Percentiles rank a stretch among this genome's conserved stretches.
phyloP scores from a whole-genome alignment of 345 rosid species.

The Salix udensis region DNA sequence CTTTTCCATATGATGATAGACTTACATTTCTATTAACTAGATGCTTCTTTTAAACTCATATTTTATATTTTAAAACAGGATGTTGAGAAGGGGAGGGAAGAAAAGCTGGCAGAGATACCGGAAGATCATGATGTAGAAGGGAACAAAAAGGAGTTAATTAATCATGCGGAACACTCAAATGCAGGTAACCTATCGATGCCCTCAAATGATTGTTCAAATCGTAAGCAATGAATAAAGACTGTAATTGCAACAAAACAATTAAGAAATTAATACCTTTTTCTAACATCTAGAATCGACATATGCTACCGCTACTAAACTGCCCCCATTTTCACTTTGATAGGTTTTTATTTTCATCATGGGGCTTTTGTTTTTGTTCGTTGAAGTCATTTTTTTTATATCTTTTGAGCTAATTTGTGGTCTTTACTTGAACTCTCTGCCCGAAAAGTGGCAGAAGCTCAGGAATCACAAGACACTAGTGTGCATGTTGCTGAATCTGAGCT shows the following conservation, averaged over 20 bases:
- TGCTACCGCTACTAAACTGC: neutral
- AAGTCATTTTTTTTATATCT: neutral
- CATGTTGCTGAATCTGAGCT: neutral
- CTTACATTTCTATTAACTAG: neutral
- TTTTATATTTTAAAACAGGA: neutral
- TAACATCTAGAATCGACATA: no score
- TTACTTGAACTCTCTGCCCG: neutral
- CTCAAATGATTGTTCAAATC: no score
- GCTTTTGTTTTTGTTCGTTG: neutral
- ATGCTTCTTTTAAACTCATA: neutral
- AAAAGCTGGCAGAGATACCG: neutral
- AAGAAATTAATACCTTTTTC: neutral
- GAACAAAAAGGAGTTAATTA: neutral
- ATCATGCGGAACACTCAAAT: neutral
- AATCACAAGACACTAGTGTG: neutral
- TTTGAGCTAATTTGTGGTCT: neutral
- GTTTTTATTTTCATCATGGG: neutral
- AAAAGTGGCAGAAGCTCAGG: neutral
- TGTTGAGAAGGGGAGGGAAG: neutral
- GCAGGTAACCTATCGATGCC: neutral
- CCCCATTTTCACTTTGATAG: neutral
- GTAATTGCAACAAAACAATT: neutral
- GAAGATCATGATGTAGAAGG: neutral
- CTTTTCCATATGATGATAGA: neutral
- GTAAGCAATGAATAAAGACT: no score